Evolutionary conservation across 257 asterid genomes (phyloP), one percentile per base, ranked within the genome.

Genomic region (Penstemon eatonii): DNA sequence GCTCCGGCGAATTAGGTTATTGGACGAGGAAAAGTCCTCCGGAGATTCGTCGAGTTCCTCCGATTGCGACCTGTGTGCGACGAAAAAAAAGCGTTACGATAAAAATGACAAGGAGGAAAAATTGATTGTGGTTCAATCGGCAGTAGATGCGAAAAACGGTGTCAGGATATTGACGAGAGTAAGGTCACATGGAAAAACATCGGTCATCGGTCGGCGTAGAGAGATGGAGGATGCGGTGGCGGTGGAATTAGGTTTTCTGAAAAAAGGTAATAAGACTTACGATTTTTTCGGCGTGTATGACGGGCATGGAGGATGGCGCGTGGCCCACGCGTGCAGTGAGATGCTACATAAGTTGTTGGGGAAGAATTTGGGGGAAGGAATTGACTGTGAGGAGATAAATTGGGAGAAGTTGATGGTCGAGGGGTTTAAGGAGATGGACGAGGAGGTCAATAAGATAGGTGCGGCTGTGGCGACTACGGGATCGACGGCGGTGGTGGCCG

Each of bases 181-280:
- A 25, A 25, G 33, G 65, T 59, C 79, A 5, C 81, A 82, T 55
- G 93, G 96, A 1, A 66, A 56, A 63, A 63, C 76, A 4, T 82
- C 95, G 41, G 66, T 79, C 3, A 84, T 86, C 33, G 96, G 97
- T 3, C 73, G 90, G 41, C 66, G 97, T 76, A 76, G 87, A 8
- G 89, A 83, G 56, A 90, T 88, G 94, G 97, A 90, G 85, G 97
- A 90, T 13, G 90, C 83, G 51, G 84, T 84, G 68, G 78, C 86
- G 43, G 80, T 65, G 73, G 82, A 85, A 46, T 46, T 75, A 7
- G 84, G 78, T 15, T 72, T 81, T n/a, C n/a, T 84, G 77, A 65
- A 25, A 5, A 73, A 19, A 55, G 89, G 83, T 9, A 63, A 69
- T 4, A 76, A 15, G 18, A 58, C 38, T 1, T 87, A 81, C 50